Base-by-base conservation (phyloP, 768 basidiomycete species). In the Auriculariales sp. region DNA sequence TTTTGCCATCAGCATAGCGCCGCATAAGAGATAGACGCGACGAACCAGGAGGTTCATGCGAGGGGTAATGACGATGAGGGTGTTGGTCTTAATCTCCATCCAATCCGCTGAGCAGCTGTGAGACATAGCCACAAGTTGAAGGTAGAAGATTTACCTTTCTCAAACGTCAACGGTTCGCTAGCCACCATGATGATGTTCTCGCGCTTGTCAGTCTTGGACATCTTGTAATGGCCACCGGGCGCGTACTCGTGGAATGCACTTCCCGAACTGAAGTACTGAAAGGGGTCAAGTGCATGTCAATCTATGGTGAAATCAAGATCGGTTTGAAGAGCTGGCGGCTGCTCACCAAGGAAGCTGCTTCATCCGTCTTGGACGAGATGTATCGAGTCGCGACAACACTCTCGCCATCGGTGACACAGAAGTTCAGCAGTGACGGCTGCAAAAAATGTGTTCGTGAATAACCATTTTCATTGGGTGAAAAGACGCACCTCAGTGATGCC, bases 71-170 rank as follows among this genome's bases (percentile, higher is more conserved):
- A 95, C 81, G 22, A 91, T 82, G 83, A 97, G 85, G 55, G 88
- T 81, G 63, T 99, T 97, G 11, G 90, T 94, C 62, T 84, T 85
- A 59, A 99, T 93, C 64, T 97, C 95, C 83, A 97, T 93, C 95
- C 95, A 99, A 63, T 99, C 95, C 47, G 90, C 89, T 80, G 55
- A 34, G 32, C 6, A 7, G 35, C 31, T 4, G 32, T 25, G 32
- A 44, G 47, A 33, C n/a, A 6, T 35, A 35, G 31, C 31, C 22
- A 36, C 14, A 46, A 17, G 34, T 22, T 33, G 14, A 49, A 35
- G 9, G 9, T 17, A 3, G 11, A 17, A 9, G 11, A 54, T 64
- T 17, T 48, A 85, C 86, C 86, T 73, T 92, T 75, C 67, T 99
- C 94, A 58, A 98, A 99, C 0, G 95, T 99, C 39, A 99, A 66